phyloP scores from a whole-genome alignment of 805 yeast species.

The Saturnispora quitensis region DNA sequence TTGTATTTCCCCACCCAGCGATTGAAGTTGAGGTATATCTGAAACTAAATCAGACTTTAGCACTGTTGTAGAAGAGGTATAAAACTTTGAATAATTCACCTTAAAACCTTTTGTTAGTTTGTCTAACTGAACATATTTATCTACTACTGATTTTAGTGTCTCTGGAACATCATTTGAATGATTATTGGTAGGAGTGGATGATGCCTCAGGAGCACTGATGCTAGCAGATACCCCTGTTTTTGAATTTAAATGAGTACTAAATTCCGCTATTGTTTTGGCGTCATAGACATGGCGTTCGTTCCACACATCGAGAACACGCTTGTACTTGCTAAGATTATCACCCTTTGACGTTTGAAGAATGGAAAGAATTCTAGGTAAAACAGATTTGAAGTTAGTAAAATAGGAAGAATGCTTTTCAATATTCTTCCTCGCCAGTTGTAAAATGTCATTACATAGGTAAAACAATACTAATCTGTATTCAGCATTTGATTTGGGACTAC shows the following conservation, averaged over 20 bases:
- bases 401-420: conserved; percentile 42
- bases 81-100: conserved; percentile 23
- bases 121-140: conserved; percentile 5
- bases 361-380: conserved; percentile 35
- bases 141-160: conserved; percentile 3
- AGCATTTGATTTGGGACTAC: conserved; percentile 28
- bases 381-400: conserved; percentile 44
- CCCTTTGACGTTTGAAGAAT: neutral
- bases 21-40: conserved; percentile 8
- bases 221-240: neutral
- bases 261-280: conserved; percentile 13
- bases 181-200: neutral
- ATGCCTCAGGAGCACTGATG: neutral
- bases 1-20: conserved; percentile 17
- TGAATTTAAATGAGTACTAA: conserved; percentile 5
- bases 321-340: conserved; percentile 31
- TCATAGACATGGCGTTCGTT: conserved; percentile 42
- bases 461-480: conserved; percentile 32
- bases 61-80: conserved; percentile 2
- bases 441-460: conserved; percentile 72
- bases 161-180: conserved; percentile 3
- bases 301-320: conserved; percentile 50
- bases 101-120: conserved; percentile 3
- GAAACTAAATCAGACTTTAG: neutral
- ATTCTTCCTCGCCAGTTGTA: conserved; percentile 66